These are phyloP conservation scores for Xanthoceras sorbifolium DNA, from an alignment of 345 rosid species.

Conservation along the genomic window DNA sequence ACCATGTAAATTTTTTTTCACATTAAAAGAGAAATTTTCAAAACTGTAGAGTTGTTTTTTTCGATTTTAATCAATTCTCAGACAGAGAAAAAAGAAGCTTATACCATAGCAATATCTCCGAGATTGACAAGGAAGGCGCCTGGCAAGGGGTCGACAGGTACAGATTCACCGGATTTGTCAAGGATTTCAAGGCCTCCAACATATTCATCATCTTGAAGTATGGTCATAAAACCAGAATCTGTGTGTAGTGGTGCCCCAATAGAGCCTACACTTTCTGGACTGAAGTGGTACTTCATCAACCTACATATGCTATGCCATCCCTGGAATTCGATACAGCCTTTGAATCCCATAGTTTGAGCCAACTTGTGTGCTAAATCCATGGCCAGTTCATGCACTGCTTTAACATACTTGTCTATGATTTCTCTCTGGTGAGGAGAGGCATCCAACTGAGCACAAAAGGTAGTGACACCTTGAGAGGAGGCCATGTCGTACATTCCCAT, in stretches of 20 bases:
- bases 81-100: too few relatives aligned
- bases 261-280: constrained; percentile 61
- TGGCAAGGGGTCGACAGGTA: constrained; percentile 54
- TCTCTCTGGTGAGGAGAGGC: constrained; percentile 72
- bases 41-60: background rate
- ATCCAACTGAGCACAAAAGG: constrained; percentile 66
- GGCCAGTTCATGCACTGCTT: constrained; percentile 52
- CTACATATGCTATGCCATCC: constrained; percentile 83
- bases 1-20: too few relatives aligned
- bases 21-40: background rate
- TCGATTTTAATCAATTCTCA: too few relatives aligned
- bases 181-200: constrained; percentile 74
- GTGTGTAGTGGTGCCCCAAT: constrained; percentile 76
- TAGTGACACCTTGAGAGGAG: constrained; percentile 52
- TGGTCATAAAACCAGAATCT: constrained; percentile 68
- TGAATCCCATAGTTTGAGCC: constrained; percentile 56
- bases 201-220: constrained; percentile 79
- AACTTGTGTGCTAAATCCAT: constrained; percentile 51
- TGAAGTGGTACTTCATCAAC: constrained; percentile 74
- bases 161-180: constrained; percentile 47
- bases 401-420: constrained; percentile 52
- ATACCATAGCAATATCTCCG: constrained; percentile 66
- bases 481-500: constrained; percentile 73
- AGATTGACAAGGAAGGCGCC: constrained; percentile 78
- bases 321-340: constrained; percentile 32